Base-by-base conservation (phyloP, 768 basidiomycete species). In the Suillus brevipes region DNA sequence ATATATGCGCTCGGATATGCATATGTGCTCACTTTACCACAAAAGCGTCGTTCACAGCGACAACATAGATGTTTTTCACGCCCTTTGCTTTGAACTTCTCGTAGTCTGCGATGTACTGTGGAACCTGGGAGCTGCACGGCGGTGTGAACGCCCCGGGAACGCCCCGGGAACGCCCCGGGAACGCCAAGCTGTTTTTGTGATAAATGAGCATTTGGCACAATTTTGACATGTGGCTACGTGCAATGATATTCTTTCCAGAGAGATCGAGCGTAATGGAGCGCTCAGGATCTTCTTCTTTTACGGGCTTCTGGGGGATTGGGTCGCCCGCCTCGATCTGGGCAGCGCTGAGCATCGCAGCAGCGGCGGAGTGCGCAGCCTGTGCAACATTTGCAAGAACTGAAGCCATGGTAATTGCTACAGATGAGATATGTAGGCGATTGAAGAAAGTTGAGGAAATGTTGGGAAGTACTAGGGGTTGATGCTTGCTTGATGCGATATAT, bases 71-170 rank as follows among this genome's bases (percentile, higher is more conserved):
- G 60, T 85, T 81, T 65, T 86, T 83, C 71, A 94, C 78, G 13
- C 91, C 94, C 76, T 92, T 94, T 4, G 80, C 84, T 78, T 87
- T 88, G 85, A 91, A 91, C 72, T 88, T 80, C 16, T 88, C 83
- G 75, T 85, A 89, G 61, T 82, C 81, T 62, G 83, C 74, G 67
- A 94, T 83, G 79, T 89, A 95, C 12, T 82, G 78, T 0, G 85
- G 87, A 28, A 89, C 76, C 69, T 91, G 89, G 12, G 77, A 79
- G 62, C 84, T 85, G 77, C 92, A 94, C 6, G 89, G 82, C 1
- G 87, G 87, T 2, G 89, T 89, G 77, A 92, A 93, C 8, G 89
- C 89, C 18, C 89, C 91, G 0, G 92, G 91, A 37, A 92, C 89
- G 14, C 88, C 87, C n/a, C n/a, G n/a, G n/a, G 77, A 92, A 93